Evolutionary conservation across 495 filamentous ascomycete genomes (phyloP).

Genomic region (Staphylotrichum tortipilum): DNA sequence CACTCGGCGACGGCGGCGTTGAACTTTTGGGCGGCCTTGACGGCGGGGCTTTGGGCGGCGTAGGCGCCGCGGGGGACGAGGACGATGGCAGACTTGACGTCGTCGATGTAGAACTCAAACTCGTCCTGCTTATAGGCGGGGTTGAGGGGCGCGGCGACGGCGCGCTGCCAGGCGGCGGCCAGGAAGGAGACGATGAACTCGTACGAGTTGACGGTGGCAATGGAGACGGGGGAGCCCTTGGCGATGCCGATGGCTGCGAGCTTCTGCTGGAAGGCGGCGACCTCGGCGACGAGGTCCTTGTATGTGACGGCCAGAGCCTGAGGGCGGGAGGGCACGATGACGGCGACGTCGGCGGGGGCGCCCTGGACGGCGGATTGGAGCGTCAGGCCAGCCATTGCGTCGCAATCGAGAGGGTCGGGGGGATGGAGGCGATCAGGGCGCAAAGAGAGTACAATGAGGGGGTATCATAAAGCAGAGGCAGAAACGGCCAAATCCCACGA

Average conservation of each 20-base stretch:
- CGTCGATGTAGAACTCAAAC: conserved; percentile 84
- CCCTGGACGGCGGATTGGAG: conserved; percentile 38
- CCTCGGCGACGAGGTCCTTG: conserved; percentile 50
- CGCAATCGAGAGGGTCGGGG: too few species aligned
- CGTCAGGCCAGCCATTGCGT: conserved; percentile 25
- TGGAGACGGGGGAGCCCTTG: conserved; percentile 58
- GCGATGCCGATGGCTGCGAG: conserved; percentile 62
- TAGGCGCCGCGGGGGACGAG: conserved; percentile 64
- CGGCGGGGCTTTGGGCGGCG: conserved; percentile 51
- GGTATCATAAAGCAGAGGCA: too few species aligned
- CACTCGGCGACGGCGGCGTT: conserved; percentile 71
- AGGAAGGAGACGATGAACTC: conserved; percentile 79
- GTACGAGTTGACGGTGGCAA: conserved; percentile 68
- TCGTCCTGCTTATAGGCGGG: conserved; percentile 77
- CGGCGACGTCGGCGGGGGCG: conserved; percentile 37
- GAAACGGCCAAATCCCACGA: too few species aligned
- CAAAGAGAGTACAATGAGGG: too few species aligned
- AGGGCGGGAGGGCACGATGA: conserved; percentile 59
- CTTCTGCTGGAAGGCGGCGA: conserved; percentile 58
- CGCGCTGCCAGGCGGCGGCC: conserved; percentile 66
- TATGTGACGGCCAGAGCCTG: conserved; percentile 54
- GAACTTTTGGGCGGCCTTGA: conserved; percentile 65
- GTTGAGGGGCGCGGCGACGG: conserved; percentile 72
- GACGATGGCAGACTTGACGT: conserved; percentile 65
- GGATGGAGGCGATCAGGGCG: too few species aligned